phyloP scores from a whole-genome alignment of 2,329 filamentous ascomycete genomes.

The Diaporthe citrichinensis region DNA sequence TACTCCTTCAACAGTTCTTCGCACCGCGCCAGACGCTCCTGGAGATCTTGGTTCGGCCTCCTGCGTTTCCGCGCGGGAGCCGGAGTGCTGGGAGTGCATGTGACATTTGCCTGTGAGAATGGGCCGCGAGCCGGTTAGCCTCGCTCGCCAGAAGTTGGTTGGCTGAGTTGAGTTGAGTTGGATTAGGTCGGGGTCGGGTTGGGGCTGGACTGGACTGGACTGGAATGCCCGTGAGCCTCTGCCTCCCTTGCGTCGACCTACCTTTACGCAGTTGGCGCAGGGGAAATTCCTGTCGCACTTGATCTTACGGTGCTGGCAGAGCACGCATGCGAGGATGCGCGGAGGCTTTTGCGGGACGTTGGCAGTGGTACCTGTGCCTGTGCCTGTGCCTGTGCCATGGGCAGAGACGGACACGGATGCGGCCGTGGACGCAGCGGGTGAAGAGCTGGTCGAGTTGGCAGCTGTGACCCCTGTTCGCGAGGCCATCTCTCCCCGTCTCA shows the following conservation, averaged over 20 bases:
- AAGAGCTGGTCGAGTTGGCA: conserved; percentile 26
- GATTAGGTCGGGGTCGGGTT: neutral
- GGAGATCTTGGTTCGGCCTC: conserved; percentile 72
- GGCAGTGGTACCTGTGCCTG: neutral
- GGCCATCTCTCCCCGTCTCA: conserved; percentile 20
- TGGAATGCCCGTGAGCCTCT: neutral
- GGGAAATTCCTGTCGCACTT: conserved; percentile 73
- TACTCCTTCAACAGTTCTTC: conserved; percentile 72
- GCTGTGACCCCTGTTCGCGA: conserved; percentile 24
- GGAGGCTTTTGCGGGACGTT: conserved; percentile 52
- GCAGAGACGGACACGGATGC: conserved; percentile 16
- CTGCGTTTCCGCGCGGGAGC: conserved; percentile 72
- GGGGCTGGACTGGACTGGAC: neutral
- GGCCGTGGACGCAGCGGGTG: conserved; percentile 26
- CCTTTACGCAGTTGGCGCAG: conserved; percentile 73
- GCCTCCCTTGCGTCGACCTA: conserved; percentile 49
- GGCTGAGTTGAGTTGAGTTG: neutral
- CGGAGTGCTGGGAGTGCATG: conserved; percentile 72
- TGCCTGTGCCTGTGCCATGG: conserved; percentile 11
- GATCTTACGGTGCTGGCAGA: conserved; percentile 74
- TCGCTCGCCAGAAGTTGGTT: conserved; percentile 7
- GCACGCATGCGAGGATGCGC: conserved; percentile 67
- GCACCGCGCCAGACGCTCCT: conserved; percentile 71
- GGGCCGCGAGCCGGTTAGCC: conserved; percentile 6
- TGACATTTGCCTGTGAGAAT: conserved; percentile 65